A percentile compares a stretch with the other conserved stretches of the same genome.
Conservation (phyloP, 2,329 filamentous ascomycete genomes). For the Beauveria rudraprayagi region DNA sequence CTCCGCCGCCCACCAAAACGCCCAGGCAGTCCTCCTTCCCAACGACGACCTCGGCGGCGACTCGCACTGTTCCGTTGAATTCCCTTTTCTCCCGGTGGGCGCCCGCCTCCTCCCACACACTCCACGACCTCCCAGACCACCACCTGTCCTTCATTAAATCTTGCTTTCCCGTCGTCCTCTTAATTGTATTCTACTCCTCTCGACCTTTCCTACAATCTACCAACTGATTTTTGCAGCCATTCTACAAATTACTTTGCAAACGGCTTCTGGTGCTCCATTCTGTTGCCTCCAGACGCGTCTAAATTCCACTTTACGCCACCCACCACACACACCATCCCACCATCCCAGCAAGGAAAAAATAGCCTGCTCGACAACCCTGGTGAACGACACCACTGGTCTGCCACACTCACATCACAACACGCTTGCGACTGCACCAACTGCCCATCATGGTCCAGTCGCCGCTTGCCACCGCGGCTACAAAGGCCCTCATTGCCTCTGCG, state of each 20-base stretch:
- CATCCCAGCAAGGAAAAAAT: not conserved
- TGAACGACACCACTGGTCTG: not conserved
- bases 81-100: slow-evolving; percentile 2
- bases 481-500: slow-evolving; percentile 32
- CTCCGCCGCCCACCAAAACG: not conserved
- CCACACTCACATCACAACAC: not conserved
- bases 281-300: slow-evolving; percentile 1
- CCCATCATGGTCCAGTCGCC: slow-evolving; percentile 25
- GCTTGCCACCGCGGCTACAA: slow-evolving; percentile 21
- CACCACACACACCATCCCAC: slow-evolving; percentile 6
- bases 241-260: not conserved
- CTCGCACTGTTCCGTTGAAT: slow-evolving; percentile 10
- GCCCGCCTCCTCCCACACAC: not conserved
- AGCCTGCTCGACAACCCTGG: not conserved
- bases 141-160: slow-evolving; percentile 1
- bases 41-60: slow-evolving; percentile 9
- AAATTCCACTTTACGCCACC: slow-evolving; percentile 9
- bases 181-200: not conserved
- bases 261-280: not conserved
- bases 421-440: not conserved
- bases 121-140: not conserved
- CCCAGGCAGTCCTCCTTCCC: not conserved
- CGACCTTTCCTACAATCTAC: not conserved
- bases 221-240: not conserved
- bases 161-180: not conserved